phyloP scores from a whole-genome alignment of 1,139 yeast species.

The Hanseniaspora gamundiae region DNA sequence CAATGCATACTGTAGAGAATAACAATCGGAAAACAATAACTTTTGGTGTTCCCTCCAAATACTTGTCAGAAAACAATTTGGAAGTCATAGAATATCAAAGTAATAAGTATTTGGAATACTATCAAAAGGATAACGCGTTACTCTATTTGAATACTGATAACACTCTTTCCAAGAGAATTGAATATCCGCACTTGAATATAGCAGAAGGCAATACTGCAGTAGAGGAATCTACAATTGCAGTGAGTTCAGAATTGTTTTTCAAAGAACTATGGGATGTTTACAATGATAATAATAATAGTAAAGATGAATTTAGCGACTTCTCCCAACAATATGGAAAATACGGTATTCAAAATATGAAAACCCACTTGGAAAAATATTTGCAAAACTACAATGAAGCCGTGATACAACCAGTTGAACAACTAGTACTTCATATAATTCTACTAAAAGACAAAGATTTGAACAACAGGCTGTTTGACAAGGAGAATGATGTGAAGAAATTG shows the following conservation, averaged over 20 bases:
- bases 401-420: slow-evolving; percentile 12
- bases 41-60: slow-evolving; percentile 13
- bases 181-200: slow-evolving; percentile 5
- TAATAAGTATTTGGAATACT: slow-evolving; percentile 1
- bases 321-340: slow-evolving; percentile 13
- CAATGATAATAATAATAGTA: slow-evolving; percentile 20
- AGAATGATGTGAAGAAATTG: background rate
- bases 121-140: slow-evolving; percentile 11
- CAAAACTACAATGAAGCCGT: slow-evolving; percentile 12
- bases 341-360: slow-evolving; percentile 9
- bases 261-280: slow-evolving; percentile 14
- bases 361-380: slow-evolving; percentile 8
- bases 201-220: background rate
- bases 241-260: slow-evolving; percentile 17
- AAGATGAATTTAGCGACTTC: slow-evolving; percentile 18
- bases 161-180: slow-evolving; percentile 7
- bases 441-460: slow-evolving; percentile 8
- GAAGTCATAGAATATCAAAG: slow-evolving; percentile 19
- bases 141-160: slow-evolving; percentile 6
- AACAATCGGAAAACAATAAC: slow-evolving; percentile 1
- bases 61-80: slow-evolving; percentile 11
- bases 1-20: background rate
- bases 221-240: slow-evolving; percentile 6
- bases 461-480: background rate
- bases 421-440: slow-evolving; percentile 12